These are phyloP conservation scores for Meyerozyma carpophila DNA, from an alignment of 1,139 yeast species.

Conservation along the genomic window DNA sequence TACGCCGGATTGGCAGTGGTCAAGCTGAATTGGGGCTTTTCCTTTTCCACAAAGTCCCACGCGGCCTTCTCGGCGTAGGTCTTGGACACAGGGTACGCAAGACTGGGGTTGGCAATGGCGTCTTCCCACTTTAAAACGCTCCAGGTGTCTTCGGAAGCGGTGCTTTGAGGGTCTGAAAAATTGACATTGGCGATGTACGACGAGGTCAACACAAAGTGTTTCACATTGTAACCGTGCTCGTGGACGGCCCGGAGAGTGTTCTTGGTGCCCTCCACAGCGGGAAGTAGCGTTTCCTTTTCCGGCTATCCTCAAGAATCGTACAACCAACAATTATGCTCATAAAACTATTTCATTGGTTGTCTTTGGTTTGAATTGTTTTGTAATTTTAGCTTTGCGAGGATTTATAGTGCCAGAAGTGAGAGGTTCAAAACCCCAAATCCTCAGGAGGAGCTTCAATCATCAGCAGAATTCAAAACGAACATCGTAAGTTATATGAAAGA, in stretches of 20 bases:
- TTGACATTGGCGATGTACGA: slow-evolving; percentile 9
- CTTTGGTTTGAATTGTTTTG: too few species aligned
- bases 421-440: too few species aligned
- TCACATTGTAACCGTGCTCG: slow-evolving; percentile 7
- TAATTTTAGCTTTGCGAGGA: too few species aligned
- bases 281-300: slow-evolving; percentile 8
- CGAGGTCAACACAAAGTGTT: slow-evolving; percentile 10
- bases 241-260: slow-evolving; percentile 11
- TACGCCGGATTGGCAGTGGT: slow-evolving; percentile 16
- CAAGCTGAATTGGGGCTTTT: slow-evolving; percentile 13
- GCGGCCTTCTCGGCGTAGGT: slow-evolving; percentile 36
- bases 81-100: slow-evolving; percentile 45
- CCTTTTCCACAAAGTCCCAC: slow-evolving; percentile 33
- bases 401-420: too few species aligned
- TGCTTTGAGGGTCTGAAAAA: background rate
- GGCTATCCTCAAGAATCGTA: background rate
- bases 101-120: slow-evolving; percentile 17
- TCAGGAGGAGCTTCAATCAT: too few species aligned
- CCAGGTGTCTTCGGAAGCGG: slow-evolving; percentile 25
- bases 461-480: too few species aligned
- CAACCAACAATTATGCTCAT: too few species aligned
- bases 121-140: slow-evolving; percentile 37
- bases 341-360: too few species aligned
- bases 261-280: slow-evolving; percentile 11
- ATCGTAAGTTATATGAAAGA: too few species aligned